Evolutionary conservation across 2,329 filamentous ascomycete species (phyloP), one percentile per base, ranked within the genome.

Genomic region (Diatrype stigma): DNA sequence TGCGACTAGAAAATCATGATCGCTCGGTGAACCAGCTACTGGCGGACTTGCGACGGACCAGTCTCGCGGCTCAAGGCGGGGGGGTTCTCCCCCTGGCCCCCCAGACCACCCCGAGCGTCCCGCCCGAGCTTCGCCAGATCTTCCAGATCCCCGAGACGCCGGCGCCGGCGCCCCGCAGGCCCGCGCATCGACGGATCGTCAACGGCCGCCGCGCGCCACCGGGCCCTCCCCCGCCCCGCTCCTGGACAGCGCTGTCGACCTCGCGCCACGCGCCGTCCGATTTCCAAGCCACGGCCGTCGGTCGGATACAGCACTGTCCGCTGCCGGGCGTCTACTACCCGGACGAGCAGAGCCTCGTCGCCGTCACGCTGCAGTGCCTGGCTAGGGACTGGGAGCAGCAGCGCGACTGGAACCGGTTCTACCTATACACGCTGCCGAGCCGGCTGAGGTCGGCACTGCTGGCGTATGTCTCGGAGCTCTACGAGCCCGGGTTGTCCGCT

Each of bases 11-110:
- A 51, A 64, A 56, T 50, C 67, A 67, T 67, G 67, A 56, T 45
- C 72, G 69, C 47, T 69, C 75, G 52, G 82, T 86, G 63, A 86
- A 86, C 64, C 77, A 85, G 55, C 70, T 84, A 54, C 76, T 86
- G 60, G 75, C 79, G 53, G 77, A 74, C 54, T 64, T 84, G 58
- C 80, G 82, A 61, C 78, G 75, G 60, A 69, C 70, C 48, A 71
- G 70, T 45, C 50, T 72, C 46, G 62, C 50, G 38, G 57, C 59
- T 49, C 53, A 61, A 52, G 58, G 62, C 55, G 60, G 26, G 5
- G 26, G 26, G 5, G 66, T 51, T 59, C 65, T 46, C 65, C 65
- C 50, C 61, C 67, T 46, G n/a, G n/a, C n/a, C 65, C 65, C 26
- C 26, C 54, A 56, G 8, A 56, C 54, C 21, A 49, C 59, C 30